Percentiles rank a stretch among this genome's conserved stretches.
These are phyloP conservation scores for Rhododendron ovatum DNA, from an alignment of 148 eudicot species.

Conservation along the genomic window DNA sequence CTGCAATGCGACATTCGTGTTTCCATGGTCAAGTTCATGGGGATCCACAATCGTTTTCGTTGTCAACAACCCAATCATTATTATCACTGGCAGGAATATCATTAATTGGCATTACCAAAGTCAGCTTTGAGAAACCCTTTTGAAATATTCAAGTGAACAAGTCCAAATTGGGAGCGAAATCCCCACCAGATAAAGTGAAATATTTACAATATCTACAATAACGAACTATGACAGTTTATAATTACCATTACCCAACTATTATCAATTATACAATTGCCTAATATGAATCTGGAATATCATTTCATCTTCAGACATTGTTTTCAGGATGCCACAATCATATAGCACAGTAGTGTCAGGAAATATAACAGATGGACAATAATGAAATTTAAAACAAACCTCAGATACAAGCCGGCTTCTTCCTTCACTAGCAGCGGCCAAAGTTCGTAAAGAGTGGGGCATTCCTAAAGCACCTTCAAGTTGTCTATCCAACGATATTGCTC, in stretches of 20 bases:
- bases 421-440: conserved; percentile 67
- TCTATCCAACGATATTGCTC: conserved; percentile 58
- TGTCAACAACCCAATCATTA: too few species aligned
- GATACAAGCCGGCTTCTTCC: conserved; percentile 84
- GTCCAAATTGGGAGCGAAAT: not conserved
- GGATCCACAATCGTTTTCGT: not conserved
- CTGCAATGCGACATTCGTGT: not conserved
- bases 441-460: conserved; percentile 50
- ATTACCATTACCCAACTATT: not conserved
- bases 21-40: not conserved
- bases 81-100: not conserved
- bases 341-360: not conserved
- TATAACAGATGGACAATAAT: not conserved
- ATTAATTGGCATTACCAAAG: not conserved
- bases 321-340: not conserved
- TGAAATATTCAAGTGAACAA: not conserved
- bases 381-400: conserved; percentile 47
- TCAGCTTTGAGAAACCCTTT: not conserved
- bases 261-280: not conserved
- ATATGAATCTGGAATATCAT: not conserved
- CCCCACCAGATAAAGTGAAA: not conserved
- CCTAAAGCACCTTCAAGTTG: conserved; percentile 59
- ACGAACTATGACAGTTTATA: not conserved
- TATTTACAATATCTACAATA: not conserved
- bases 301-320: not conserved